These are phyloP conservation scores for Cladophialophora bantiana DNA, from an alignment of 2,329 filamentous ascomycete species.

Conservation along the genomic window DNA sequence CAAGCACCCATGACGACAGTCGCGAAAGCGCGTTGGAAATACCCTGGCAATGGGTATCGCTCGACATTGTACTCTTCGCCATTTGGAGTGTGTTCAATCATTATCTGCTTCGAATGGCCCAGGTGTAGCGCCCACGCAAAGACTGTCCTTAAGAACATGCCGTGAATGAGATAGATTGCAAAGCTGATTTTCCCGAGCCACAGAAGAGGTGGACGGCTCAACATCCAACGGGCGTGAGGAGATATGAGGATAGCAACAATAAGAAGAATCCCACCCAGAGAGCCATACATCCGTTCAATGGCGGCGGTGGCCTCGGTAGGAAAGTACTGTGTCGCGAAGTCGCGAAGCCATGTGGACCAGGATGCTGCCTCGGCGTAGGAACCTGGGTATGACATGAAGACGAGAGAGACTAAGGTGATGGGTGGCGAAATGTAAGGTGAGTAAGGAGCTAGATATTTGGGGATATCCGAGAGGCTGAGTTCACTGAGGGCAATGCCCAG, in stretches of 20 bases:
- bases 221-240: constrained; percentile 57
- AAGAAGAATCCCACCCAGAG: constrained; percentile 58
- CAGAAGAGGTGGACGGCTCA: constrained; percentile 63
- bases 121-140: constrained; percentile 68
- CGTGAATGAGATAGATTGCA: constrained; percentile 70
- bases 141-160: constrained; percentile 65
- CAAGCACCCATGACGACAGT: constrained; percentile 65
- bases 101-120: constrained; percentile 42
- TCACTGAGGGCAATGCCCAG: constrained; percentile 69
- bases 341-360: constrained; percentile 56
- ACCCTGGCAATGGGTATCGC: constrained; percentile 29
- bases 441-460: constrained; percentile 46
- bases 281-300: constrained; percentile 58
- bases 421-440: constrained; percentile 52
- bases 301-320: constrained; percentile 53
- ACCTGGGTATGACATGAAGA: constrained; percentile 67
- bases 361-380: constrained; percentile 59
- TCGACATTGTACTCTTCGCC: constrained; percentile 17
- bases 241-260: constrained; percentile 62
- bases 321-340: constrained; percentile 47
- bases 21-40: constrained; percentile 52
- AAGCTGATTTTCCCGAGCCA: constrained; percentile 71
- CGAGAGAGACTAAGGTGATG: constrained; percentile 62
- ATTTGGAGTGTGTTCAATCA: constrained; percentile 35
- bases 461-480: constrained; percentile 49